Conservation (phyloP, 2,329 filamentous ascomycete genomes). For the Phialophora tarda region DNA sequence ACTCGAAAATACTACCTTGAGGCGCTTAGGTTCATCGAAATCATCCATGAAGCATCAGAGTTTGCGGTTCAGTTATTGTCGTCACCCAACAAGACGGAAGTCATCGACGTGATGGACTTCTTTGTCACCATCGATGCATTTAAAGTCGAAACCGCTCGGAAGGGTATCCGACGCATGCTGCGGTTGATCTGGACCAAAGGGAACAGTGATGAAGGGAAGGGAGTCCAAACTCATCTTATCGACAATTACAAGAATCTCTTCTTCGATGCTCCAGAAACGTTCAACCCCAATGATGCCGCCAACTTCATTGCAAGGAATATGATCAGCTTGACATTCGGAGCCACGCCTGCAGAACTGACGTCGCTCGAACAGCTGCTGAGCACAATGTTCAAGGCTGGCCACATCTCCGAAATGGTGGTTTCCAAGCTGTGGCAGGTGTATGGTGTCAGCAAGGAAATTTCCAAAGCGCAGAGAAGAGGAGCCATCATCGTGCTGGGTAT, state of each 20-base stretch:
- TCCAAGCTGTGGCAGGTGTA: slow-evolving; percentile 98
- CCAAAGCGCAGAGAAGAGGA: slow-evolving; percentile 84
- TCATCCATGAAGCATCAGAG: slow-evolving; percentile 80
- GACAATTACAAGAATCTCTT: slow-evolving; percentile 96
- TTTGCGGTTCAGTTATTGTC: slow-evolving; percentile 86
- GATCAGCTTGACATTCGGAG: slow-evolving; percentile 97
- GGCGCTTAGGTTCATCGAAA: slow-evolving; percentile 89
- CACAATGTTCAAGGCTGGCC: slow-evolving; percentile 95
- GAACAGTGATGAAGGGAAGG: slow-evolving; percentile 98
- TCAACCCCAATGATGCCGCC: slow-evolving; percentile 85
- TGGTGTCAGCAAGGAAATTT: slow-evolving; percentile 91
- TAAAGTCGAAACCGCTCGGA: slow-evolving; percentile 90
- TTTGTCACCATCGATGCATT: slow-evolving; percentile 95
- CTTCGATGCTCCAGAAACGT: slow-evolving; percentile 90
- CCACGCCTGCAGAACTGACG: slow-evolving; percentile 91
- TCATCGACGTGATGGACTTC: slow-evolving; percentile 99
- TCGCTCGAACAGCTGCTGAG: slow-evolving; percentile 92
- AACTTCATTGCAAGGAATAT: slow-evolving; percentile 98
- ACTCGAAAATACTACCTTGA: slow-evolving; percentile 92
- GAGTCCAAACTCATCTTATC: slow-evolving; percentile 93
- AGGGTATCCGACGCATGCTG: slow-evolving; percentile 93
- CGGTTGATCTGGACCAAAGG: slow-evolving; percentile 99
- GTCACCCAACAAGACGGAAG: slow-evolving; percentile 96
- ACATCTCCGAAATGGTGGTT: slow-evolving; percentile 83
- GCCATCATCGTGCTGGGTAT: slow-evolving; percentile 97